Percentiles rank a stretch among this genome's conserved stretches.
phyloP scores from a whole-genome alignment of 2,329 filamentous ascomycete genomes.

The Penicillium freii region DNA sequence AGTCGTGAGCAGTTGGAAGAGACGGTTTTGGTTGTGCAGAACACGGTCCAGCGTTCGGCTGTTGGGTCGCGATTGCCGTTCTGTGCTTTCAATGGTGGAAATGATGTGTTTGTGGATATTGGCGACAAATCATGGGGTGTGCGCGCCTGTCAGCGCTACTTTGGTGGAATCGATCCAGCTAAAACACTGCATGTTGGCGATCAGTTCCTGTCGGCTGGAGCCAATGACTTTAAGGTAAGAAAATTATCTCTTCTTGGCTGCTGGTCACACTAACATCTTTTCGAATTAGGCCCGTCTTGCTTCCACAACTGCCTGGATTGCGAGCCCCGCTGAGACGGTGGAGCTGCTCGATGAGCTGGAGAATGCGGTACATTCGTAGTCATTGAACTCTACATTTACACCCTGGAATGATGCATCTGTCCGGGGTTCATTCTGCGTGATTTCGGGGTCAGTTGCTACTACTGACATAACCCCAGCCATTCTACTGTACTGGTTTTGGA shows the following conservation, averaged over 20 bases:
- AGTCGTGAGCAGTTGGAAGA: slow-evolving; percentile 89
- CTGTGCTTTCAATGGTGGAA: slow-evolving; percentile 95
- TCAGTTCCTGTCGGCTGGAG: slow-evolving; percentile 91
- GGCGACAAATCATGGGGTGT: slow-evolving; percentile 98
- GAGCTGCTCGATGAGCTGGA: slow-evolving; percentile 76
- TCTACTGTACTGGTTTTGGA: background rate
- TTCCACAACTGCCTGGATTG: slow-evolving; percentile 95
- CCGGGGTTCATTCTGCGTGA: background rate
- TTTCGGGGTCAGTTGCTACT: background rate
- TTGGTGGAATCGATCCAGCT: slow-evolving; percentile 70
- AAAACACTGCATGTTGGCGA: slow-evolving; percentile 91
- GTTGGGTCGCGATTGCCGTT: slow-evolving; percentile 74
- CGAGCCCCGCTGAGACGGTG: slow-evolving; percentile 86
- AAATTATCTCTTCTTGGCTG: background rate
- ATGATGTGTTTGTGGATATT: slow-evolving; percentile 97
- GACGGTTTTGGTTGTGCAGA: slow-evolving; percentile 90
- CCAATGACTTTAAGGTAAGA: slow-evolving; percentile 88
- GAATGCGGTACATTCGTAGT: slow-evolving; percentile 5
- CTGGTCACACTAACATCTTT: background rate
- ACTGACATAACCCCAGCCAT: background rate
- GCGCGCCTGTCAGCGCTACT: slow-evolving; percentile 85
- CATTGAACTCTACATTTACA: background rate
- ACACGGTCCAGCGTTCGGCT: slow-evolving; percentile 77
- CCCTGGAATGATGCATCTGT: background rate
- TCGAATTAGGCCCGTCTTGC: slow-evolving; percentile 67